Conservation (phyloP, 306 rosid species). For the Acacia melanoxylon region DNA sequence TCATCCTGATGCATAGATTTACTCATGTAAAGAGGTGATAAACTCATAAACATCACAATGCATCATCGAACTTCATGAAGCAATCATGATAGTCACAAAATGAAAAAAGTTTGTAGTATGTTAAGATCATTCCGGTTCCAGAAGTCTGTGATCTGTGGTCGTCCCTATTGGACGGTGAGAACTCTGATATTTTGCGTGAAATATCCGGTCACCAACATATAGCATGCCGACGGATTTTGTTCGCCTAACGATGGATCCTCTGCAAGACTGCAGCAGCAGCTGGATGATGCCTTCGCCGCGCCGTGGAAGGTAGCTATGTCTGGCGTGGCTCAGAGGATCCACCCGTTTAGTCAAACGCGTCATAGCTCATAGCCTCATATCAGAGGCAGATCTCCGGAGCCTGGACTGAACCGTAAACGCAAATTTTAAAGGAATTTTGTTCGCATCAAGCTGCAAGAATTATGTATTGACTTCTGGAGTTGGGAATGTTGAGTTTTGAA, state of each 20-base stretch:
- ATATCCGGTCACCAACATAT: background rate
- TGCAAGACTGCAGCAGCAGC: background rate
- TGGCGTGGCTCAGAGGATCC: background rate
- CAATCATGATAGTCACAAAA: background rate
- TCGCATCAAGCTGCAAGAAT: background rate
- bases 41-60: background rate
- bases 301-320: background rate
- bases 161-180: background rate
- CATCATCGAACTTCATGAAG: background rate
- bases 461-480: background rate
- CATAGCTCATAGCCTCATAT: background rate
- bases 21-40: background rate
- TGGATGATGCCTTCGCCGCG: background rate
- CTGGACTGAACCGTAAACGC: background rate
- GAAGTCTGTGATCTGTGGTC: background rate
- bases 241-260: background rate
- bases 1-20: background rate
- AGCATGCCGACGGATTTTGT: background rate
- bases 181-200: background rate
- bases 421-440: too few species aligned
- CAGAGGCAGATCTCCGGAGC: background rate
- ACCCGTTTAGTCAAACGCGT: background rate
- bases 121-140: background rate
- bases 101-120: background rate
- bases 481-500: background rate